Evolutionary conservation across 1,284 basidiomycete genomes (phyloP).

Genomic region (Austroboletus rostrupii): DNA sequence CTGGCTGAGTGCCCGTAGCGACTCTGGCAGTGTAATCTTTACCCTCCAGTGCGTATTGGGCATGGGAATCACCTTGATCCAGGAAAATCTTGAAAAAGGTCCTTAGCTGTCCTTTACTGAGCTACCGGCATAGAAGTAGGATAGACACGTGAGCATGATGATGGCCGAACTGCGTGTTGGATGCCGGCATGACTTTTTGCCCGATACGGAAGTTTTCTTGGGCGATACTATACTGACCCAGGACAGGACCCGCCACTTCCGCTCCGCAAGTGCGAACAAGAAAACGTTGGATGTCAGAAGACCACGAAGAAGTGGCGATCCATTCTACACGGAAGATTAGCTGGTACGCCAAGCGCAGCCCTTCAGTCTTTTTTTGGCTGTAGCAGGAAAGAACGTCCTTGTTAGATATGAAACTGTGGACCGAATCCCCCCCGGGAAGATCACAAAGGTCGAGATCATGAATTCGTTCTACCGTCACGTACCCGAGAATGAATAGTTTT

Average conservation of each 20-base stretch:
- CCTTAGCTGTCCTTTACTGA: conserved; percentile 35
- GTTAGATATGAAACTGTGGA: conserved; percentile 19
- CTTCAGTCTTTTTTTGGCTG: conserved; percentile 10
- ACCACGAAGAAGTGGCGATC: conserved; percentile 40
- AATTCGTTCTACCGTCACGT: conserved; percentile 24
- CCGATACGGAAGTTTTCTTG: neutral
- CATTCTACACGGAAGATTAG: conserved; percentile 24
- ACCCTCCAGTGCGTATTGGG: conserved; percentile 43
- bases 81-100: conserved; percentile 36
- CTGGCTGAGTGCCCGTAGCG: conserved; percentile 24
- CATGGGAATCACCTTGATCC: conserved; percentile 38
- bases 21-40: conserved; percentile 21
- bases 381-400: conserved; percentile 17
- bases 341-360: conserved; percentile 3
- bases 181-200: conserved; percentile 35
- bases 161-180: conserved; percentile 17
- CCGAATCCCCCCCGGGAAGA: conserved; percentile 3
- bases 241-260: conserved; percentile 46
- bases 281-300: conserved; percentile 37
- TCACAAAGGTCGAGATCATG: conserved; percentile 15
- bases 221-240: conserved; percentile 28
- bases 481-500: conserved; percentile 16
- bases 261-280: conserved; percentile 36
- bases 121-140: conserved; percentile 48
- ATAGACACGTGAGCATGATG: conserved; percentile 46